These are phyloP conservation scores for Paracoccidioides brasiliensis DNA, from an alignment of 2,329 filamentous ascomycete genomes.

Conservation along the genomic window DNA sequence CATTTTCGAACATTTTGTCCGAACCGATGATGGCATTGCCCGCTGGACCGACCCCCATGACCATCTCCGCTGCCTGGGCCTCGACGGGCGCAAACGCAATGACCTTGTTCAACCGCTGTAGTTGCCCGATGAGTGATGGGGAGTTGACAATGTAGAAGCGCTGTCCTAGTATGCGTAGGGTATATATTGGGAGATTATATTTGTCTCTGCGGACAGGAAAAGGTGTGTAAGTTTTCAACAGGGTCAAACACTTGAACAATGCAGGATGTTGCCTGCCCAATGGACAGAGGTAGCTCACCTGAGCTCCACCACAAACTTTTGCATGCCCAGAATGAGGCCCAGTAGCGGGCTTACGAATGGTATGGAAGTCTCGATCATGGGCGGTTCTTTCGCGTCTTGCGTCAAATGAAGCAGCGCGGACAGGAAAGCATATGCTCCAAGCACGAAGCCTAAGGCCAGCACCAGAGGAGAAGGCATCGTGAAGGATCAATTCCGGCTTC, in stretches of 20 bases:
- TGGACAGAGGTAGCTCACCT: not conserved
- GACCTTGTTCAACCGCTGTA: conserved; percentile 28
- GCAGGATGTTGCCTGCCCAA: not conserved
- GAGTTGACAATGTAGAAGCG: conserved; percentile 33
- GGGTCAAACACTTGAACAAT: not conserved
- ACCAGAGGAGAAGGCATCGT: not conserved
- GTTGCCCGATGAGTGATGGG: conserved; percentile 23
- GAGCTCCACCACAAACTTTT: not conserved
- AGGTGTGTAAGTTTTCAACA: not conserved
- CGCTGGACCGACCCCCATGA: conserved; percentile 17
- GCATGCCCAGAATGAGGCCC: not conserved
- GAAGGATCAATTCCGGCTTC: not conserved
- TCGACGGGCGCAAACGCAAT: conserved; percentile 29
- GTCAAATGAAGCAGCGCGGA: not conserved
- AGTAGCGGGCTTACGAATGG: not conserved
- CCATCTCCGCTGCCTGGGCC: conserved; percentile 20
- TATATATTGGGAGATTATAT: conserved; percentile 26
- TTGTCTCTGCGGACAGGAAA: not conserved
- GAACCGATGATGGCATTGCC: not conserved
- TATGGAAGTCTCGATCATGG: not conserved
- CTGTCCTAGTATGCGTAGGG: conserved; percentile 29
- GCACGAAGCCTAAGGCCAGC: not conserved
- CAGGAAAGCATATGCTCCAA: not conserved
- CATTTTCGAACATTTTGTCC: not conserved
- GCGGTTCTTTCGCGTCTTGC: not conserved